Conservation (phyloP, 306 rosid genomes). For the Acacia confusa region DNA sequence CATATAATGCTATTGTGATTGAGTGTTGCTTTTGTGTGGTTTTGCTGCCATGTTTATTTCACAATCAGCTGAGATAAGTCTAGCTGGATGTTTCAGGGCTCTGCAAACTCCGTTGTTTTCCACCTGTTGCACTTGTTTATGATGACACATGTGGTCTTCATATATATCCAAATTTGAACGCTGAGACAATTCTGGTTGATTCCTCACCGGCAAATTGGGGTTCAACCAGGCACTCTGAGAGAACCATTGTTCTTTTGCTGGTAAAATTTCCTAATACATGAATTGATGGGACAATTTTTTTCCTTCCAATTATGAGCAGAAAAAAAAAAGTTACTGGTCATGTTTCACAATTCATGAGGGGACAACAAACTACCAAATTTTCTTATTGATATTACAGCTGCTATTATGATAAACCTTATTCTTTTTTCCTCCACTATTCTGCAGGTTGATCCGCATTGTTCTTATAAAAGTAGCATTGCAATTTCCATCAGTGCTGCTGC, state of each 20-base stretch:
- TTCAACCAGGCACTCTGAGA: constrained; percentile 64
- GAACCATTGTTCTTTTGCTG: constrained; percentile 80
- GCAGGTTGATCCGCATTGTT: constrained; percentile 98
- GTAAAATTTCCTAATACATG: constrained; percentile 44
- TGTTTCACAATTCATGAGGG: constrained; percentile 25
- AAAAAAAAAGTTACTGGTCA: background rate
- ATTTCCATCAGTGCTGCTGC: constrained; percentile 73
- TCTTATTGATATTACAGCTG: constrained; percentile 16
- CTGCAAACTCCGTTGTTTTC: constrained; percentile 94
- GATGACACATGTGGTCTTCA: constrained; percentile 88
- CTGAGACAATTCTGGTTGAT: constrained; percentile 79
- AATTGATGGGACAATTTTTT: background rate
- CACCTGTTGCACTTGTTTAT: constrained; percentile 96
- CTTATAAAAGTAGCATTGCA: constrained; percentile 66
- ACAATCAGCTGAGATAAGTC: constrained; percentile 26
- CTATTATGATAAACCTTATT: constrained; percentile 6
- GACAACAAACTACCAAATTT: constrained; percentile 2
- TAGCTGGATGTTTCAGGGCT: constrained; percentile 63
- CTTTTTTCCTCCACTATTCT: constrained; percentile 36
- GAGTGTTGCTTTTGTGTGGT: background rate
- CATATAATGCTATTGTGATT: background rate
- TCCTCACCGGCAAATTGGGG: constrained; percentile 85
- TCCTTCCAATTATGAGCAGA: constrained; percentile 5
- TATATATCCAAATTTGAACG: constrained; percentile 69
- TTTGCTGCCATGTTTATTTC: constrained; percentile 28